Evolutionary conservation across 352 stramenopile species (phyloP).

Genomic region (Nothophytophthora sp.): DNA sequence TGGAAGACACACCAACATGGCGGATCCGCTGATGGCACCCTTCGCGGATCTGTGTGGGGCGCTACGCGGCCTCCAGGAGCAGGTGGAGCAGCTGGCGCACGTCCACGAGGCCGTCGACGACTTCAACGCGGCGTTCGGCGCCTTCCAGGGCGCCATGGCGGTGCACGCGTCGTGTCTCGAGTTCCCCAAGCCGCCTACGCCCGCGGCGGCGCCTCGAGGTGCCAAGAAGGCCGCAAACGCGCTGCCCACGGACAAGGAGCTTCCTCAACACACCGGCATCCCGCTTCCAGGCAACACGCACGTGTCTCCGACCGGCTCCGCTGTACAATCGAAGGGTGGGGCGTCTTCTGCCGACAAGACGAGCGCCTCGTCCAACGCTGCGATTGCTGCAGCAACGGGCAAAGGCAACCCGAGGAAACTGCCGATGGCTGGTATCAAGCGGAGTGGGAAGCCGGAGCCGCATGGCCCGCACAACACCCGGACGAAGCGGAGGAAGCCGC

Average conservation of each 20-base stretch:
- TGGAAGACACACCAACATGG: conserved; percentile 4
- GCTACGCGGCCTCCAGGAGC: conserved; percentile 64
- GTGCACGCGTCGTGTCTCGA: conserved; percentile 76
- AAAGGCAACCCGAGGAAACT: conserved; percentile 6
- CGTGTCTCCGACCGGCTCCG: conserved; percentile 6
- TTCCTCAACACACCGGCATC: conserved; percentile 34
- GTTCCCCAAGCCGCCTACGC: conserved; percentile 40
- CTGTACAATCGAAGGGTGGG: not conserved
- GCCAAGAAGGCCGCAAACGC: conserved; percentile 14
- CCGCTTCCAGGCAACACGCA: conserved; percentile 25
- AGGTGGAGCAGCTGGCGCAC: conserved; percentile 57
- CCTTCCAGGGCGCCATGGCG: conserved; percentile 75
- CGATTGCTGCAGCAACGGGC: not conserved
- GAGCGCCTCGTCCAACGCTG: conserved; percentile 8
- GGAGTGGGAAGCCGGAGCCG: conserved; percentile 19
- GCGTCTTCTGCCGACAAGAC: not conserved
- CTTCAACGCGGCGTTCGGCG: conserved; percentile 77
- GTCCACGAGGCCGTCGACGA: conserved; percentile 75
- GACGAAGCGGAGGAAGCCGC: conserved; percentile 28
- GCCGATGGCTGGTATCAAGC: conserved; percentile 9
- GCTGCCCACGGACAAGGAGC: conserved; percentile 14
- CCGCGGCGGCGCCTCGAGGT: not conserved
- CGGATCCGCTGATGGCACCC: conserved; percentile 42
- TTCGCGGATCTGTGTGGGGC: conserved; percentile 65
- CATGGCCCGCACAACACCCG: conserved; percentile 8